Evolutionary conservation across 352 stramenopile species (phyloP).

Genomic region (Plasmopara viticola): DNA sequence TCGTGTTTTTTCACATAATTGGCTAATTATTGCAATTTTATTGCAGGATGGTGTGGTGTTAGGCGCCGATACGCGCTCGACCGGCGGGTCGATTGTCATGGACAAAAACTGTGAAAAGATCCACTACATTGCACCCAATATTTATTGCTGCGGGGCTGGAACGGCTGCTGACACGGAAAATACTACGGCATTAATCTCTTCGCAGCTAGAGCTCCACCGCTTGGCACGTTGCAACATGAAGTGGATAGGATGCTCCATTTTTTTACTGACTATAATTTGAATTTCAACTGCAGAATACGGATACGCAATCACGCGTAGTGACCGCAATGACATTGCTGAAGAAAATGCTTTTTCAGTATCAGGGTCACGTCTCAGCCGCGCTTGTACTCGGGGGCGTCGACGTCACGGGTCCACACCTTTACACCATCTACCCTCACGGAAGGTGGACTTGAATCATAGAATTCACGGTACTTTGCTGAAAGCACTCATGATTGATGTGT

Average conservation of each 20-base stretch:
- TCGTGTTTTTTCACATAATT: neutral
- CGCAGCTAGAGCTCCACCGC: constrained; percentile 94
- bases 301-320: constrained; percentile 89
- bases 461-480: neutral
- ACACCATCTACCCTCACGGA: constrained; percentile 98
- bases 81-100: constrained; percentile 91
- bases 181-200: constrained; percentile 74
- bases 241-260: neutral
- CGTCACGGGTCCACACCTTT: constrained; percentile 92
- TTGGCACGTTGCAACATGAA: constrained; percentile 51
- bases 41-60: constrained; percentile 91
- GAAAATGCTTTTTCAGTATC: constrained; percentile 95
- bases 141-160: constrained; percentile 97
- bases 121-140: constrained; percentile 98
- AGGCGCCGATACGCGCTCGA: constrained; percentile 96
- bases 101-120: constrained; percentile 99
- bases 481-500: constrained; percentile 2
- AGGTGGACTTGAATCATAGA: constrained; percentile 20
- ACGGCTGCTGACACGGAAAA: constrained; percentile 98
- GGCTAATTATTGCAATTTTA: constrained; percentile 1
- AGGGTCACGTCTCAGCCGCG: constrained; percentile 94
- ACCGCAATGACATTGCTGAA: constrained; percentile 97
- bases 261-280: constrained; percentile 6
- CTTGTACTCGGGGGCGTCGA: constrained; percentile 98
- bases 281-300: constrained; percentile 48